Evolutionary conservation across 106 monocot genomes (phyloP).

Genomic region (Alisma plantagoaquatica): DNA sequence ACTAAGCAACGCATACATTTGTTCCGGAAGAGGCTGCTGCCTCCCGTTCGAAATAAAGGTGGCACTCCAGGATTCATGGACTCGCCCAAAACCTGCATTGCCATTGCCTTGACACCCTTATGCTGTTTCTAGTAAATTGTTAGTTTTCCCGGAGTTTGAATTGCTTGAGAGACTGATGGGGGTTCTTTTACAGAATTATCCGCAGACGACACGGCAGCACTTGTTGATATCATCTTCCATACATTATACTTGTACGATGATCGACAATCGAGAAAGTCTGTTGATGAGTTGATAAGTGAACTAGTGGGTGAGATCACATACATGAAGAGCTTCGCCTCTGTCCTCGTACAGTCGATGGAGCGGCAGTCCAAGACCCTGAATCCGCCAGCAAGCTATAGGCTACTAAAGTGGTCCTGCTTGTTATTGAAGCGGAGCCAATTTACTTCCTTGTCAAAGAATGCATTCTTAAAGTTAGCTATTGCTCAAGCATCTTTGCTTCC

Average conservation of each 20-base stretch:
- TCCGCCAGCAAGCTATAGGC: conserved; percentile 49
- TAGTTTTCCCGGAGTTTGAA: not conserved
- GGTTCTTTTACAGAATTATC: conserved; percentile 43
- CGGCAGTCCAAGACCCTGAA: conserved; percentile 41
- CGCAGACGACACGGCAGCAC: conserved; percentile 25
- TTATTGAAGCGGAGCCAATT: conserved; percentile 76
- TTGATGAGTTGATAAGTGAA: conserved; percentile 70
- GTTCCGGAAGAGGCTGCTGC: conserved; percentile 48
- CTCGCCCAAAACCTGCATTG: not conserved
- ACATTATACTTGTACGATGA: conserved; percentile 76
- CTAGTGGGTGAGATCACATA: conserved; percentile 42
- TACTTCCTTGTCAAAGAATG: conserved; percentile 54
- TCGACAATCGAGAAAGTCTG: conserved; percentile 70
- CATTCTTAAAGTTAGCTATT: conserved; percentile 57
- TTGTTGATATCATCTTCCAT: conserved; percentile 71
- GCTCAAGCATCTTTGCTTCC: conserved; percentile 58
- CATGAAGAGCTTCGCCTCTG: conserved; percentile 74
- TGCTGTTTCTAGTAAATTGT: not conserved
- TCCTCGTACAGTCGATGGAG: conserved; percentile 80
- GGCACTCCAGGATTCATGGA: too few relatives aligned
- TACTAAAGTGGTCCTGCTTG: conserved; percentile 83
- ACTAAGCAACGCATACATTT: conserved; percentile 61
- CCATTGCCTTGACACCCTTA: not conserved
- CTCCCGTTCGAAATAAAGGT: conserved; percentile 48
- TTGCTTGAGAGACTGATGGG: not conserved